Evolutionary conservation across 495 filamentous ascomycete species (phyloP).

Genomic region (Lasiosphaeriaceae sp.): DNA sequence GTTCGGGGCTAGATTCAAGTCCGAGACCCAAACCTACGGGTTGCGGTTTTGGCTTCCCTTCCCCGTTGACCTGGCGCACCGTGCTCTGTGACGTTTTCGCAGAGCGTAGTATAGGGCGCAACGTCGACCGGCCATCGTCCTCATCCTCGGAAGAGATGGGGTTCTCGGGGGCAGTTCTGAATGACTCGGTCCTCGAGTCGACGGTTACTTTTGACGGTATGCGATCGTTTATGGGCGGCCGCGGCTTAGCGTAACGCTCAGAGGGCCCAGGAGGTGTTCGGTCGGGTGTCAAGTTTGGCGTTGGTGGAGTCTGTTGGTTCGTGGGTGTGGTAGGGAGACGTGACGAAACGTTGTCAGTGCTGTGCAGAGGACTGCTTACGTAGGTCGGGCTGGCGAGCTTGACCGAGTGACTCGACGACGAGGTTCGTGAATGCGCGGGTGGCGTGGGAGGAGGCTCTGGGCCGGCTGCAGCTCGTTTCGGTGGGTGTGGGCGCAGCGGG

Average conservation of each 20-base stretch:
- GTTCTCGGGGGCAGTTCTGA: constrained; percentile 65
- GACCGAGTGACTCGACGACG: constrained; percentile 41
- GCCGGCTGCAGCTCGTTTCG: constrained; percentile 28
- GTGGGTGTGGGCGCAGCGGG: constrained; percentile 21
- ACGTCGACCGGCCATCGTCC: constrained; percentile 40
- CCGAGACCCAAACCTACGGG: constrained; percentile 49
- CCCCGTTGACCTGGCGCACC: constrained; percentile 35
- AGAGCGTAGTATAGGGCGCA: constrained; percentile 45
- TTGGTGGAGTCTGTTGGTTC: constrained; percentile 65
- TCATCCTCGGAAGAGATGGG: constrained; percentile 61
- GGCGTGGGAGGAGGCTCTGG: constrained; percentile 51
- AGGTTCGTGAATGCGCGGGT: constrained; percentile 50
- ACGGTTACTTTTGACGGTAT: constrained; percentile 44
- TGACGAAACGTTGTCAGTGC: constrained; percentile 25
- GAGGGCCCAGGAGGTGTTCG: constrained; percentile 59
- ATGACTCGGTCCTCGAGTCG: constrained; percentile 64
- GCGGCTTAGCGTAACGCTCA: constrained; percentile 32
- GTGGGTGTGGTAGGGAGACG: constrained; percentile 51
- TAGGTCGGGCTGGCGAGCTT: constrained; percentile 30
- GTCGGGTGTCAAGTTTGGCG: constrained; percentile 67
- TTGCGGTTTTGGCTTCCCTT: constrained; percentile 21
- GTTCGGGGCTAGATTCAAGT: constrained; percentile 37
- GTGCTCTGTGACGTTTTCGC: constrained; percentile 38
- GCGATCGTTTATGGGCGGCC: constrained; percentile 38
- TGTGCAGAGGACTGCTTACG: constrained; percentile 30